Conservation (phyloP, 2,329 filamentous ascomycete genomes). For the Xylaria sp. region DNA sequence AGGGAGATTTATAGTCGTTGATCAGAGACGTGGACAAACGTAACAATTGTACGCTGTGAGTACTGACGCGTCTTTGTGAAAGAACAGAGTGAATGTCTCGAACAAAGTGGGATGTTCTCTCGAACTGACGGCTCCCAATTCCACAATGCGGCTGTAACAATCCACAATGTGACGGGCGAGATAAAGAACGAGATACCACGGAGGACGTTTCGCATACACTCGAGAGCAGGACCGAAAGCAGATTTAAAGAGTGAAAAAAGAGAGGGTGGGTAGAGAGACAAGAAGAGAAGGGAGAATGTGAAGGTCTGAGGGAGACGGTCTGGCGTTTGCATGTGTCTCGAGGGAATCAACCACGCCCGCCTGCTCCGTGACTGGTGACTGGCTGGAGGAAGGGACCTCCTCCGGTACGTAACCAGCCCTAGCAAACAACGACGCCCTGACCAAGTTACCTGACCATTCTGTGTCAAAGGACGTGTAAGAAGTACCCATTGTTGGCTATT, state of each 20-base stretch:
- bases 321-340: neutral
- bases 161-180: constrained; percentile 1
- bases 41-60: too few species aligned
- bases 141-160: constrained; percentile 10
- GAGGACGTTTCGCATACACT: constrained; percentile 8
- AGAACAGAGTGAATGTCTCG: constrained; percentile 3
- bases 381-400: neutral
- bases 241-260: neutral
- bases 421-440: neutral
- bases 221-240: neutral
- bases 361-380: neutral
- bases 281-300: constrained; percentile 6
- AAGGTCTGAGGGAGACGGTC: neutral
- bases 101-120: constrained; percentile 11
- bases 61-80: constrained; percentile 10
- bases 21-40: constrained; percentile 8
- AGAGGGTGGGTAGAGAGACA: neutral
- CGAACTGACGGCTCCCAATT: neutral
- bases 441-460: too few species aligned
- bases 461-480: too few species aligned
- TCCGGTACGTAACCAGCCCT: neutral
- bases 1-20: constrained; percentile 11
- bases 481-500: neutral
- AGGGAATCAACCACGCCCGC: neutral
- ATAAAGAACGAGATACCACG: constrained; percentile 8